Conservation (phyloP, 495 filamentous ascomycete species). For the Podospora tetraspora region DNA sequence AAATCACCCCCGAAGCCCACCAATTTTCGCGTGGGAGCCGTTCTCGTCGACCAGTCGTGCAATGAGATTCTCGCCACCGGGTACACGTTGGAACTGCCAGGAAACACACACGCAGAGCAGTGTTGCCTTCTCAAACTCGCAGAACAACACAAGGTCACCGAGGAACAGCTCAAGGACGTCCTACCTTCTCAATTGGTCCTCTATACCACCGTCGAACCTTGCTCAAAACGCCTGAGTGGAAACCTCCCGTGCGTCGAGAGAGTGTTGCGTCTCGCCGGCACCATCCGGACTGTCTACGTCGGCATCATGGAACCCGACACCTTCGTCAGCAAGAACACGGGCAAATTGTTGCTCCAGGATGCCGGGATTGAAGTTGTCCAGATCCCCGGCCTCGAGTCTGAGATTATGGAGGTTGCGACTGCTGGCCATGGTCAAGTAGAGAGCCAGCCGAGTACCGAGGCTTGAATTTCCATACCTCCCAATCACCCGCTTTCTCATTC, state of each 20-base stretch:
- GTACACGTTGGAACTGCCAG: constrained; percentile 83
- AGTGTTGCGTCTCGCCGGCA: constrained; percentile 59
- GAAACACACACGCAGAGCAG: constrained; percentile 96
- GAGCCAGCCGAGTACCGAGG: constrained; percentile 5
- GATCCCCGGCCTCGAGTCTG: constrained; percentile 69
- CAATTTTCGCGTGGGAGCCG: constrained; percentile 88
- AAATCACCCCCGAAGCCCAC: constrained; percentile 78
- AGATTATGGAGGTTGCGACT: constrained; percentile 74
- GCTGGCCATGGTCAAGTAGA: constrained; percentile 58
- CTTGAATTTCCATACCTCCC: background rate
- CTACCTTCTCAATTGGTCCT: constrained; percentile 57
- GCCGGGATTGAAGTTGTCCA: constrained; percentile 68
- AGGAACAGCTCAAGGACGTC: constrained; percentile 50
- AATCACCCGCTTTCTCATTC: constrained; percentile 1
- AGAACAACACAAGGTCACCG: constrained; percentile 41
- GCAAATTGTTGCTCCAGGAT: constrained; percentile 61
- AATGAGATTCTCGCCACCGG: constrained; percentile 72
- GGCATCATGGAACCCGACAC: constrained; percentile 84
- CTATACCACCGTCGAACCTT: constrained; percentile 95
- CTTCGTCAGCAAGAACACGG: constrained; percentile 78
- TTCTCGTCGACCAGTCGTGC: constrained; percentile 57
- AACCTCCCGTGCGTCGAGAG: constrained; percentile 79
- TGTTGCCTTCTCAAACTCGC: constrained; percentile 77
- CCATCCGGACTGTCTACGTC: constrained; percentile 74
- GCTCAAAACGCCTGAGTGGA: constrained; percentile 71